Conservation (phyloP, 768 basidiomycete genomes). For the Lactifluus subvellereus region DNA sequence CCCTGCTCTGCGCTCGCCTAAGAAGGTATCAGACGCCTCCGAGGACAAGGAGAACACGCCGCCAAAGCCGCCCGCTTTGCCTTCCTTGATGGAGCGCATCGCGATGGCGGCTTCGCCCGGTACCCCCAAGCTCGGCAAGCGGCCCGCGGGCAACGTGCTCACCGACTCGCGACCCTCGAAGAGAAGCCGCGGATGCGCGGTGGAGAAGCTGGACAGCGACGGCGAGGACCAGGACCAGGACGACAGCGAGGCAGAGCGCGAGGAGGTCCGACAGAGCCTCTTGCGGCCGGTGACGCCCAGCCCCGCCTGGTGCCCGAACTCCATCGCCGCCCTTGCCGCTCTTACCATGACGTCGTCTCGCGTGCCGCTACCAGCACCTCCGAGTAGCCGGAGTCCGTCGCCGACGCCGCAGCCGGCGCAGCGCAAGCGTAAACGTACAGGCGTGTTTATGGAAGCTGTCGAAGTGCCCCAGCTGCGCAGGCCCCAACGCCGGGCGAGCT, state of each 20-base stretch:
- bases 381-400: conserved; percentile 1
- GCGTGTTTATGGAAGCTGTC: conserved; percentile 48
- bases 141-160: conserved; percentile 37
- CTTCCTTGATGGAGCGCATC: conserved; percentile 44
- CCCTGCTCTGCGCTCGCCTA: conserved; percentile 27
- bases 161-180: conserved; percentile 16
- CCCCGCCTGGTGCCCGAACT: background rate
- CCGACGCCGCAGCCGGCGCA: conserved; percentile 10
- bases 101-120: conserved; percentile 34
- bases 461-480: conserved; percentile 38
- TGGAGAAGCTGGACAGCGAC: background rate
- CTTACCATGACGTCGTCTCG: background rate
- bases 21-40: conserved; percentile 21
- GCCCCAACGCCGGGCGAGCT: conserved; percentile 22
- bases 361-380: background rate
- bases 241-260: conserved; percentile 17
- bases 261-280: conserved; percentile 10
- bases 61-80: conserved; percentile 32
- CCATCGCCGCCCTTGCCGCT: background rate
- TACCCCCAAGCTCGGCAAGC: conserved; percentile 39
- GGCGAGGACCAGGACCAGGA: background rate
- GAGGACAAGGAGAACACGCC: conserved; percentile 58
- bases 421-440: conserved; percentile 40
- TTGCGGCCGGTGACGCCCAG: conserved; percentile 3
- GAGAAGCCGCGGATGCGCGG: background rate